These are phyloP conservation scores for Collybia nuda DNA, from an alignment of 768 basidiomycete genomes.

Conservation along the genomic window DNA sequence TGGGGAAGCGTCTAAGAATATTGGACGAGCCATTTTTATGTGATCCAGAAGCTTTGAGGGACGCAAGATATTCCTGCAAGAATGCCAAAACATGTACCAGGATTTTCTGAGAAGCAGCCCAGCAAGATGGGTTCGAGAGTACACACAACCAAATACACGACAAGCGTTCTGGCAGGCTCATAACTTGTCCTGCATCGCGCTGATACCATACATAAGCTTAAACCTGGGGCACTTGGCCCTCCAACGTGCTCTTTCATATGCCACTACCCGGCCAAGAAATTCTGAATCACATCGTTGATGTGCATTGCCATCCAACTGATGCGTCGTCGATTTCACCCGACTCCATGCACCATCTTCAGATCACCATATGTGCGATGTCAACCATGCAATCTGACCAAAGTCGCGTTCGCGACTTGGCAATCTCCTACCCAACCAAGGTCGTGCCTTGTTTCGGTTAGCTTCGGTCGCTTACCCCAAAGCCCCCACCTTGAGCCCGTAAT, in stretches of 20 bases:
- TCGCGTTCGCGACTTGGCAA: constrained; percentile 67
- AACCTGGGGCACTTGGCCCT: too few relatives aligned
- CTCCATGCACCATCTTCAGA: constrained; percentile 54
- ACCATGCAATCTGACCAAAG: constrained; percentile 65
- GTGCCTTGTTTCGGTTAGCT: constrained; percentile 87
- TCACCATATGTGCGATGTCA: constrained; percentile 86
- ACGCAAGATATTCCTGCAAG: not conserved
- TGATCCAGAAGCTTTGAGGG: not conserved
- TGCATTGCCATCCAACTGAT: constrained; percentile 94
- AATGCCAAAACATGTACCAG: constrained; percentile 8
- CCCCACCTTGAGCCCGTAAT: constrained; percentile 10
- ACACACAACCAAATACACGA: too few relatives aligned
- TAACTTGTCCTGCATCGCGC: too few relatives aligned
- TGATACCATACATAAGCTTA: too few relatives aligned
- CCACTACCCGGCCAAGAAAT: constrained; percentile 36
- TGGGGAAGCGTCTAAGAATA: constrained; percentile 29
- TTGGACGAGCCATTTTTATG: constrained; percentile 33
- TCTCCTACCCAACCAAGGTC: constrained; percentile 59
- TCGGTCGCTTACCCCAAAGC: constrained; percentile 5
- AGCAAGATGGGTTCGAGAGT: not conserved
- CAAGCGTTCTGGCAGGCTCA: too few relatives aligned
- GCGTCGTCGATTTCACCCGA: constrained; percentile 41
- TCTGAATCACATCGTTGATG: constrained; percentile 75
- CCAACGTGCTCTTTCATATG: not conserved
- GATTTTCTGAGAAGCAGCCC: not conserved